A percentile compares a stretch with the other conserved stretches of the same genome.
Evolutionary conservation across 352 stramenopile genomes (phyloP).

Genomic region (Phytophthora ohioensis): DNA sequence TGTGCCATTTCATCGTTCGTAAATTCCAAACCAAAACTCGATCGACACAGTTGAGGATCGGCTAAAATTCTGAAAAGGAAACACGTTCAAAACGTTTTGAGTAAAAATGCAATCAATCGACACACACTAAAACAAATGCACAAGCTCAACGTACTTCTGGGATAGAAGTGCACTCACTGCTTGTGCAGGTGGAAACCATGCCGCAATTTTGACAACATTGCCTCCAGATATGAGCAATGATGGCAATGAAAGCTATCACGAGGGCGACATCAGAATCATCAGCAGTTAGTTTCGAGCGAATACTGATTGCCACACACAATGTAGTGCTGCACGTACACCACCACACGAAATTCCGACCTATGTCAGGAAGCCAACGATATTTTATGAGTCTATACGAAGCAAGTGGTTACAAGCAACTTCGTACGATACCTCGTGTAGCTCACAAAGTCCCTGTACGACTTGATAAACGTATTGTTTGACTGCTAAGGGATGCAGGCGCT

Average conservation of each 20-base stretch:
- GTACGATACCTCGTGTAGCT: conserved; percentile 46
- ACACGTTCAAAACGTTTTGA: background rate
- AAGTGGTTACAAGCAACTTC: background rate
- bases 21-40: conserved; percentile 33
- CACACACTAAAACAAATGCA: background rate
- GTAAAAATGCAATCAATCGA: background rate
- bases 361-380: background rate
- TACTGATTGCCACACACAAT: too few relatives aligned
- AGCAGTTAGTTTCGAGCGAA: background rate
- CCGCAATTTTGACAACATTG: conserved; percentile 42
- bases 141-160: conserved; percentile 25
- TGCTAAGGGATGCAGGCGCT: conserved; percentile 43
- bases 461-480: conserved; percentile 47
- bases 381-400: background rate
- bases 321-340: conserved; percentile 38
- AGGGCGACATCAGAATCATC: background rate
- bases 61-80: conserved; percentile 37
- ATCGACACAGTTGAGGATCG: conserved; percentile 40
- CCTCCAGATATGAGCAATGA: conserved; percentile 52
- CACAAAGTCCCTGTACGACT: conserved; percentile 35
- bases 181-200: conserved; percentile 50
- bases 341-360: conserved; percentile 40
- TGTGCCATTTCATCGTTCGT: conserved; percentile 25
- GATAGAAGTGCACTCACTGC: conserved; percentile 31
- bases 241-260: conserved; percentile 50